Evolutionary conservation across 495 filamentous ascomycete species (phyloP).

Genomic region (Tuber brumale): DNA sequence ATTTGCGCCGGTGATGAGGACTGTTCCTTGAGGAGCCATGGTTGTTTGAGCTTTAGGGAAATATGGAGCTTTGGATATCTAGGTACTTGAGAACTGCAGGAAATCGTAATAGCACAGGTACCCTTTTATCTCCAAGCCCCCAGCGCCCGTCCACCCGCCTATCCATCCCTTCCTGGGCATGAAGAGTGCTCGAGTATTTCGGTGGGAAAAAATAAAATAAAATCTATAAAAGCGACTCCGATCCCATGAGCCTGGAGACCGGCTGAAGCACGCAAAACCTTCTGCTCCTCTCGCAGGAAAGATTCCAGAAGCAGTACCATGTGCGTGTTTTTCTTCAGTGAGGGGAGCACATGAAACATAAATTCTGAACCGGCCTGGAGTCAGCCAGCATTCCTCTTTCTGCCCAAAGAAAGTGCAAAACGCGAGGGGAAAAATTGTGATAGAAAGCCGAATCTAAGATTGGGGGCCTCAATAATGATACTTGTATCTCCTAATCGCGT

Average conservation of each 20-base stretch:
- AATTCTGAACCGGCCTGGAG: not conserved
- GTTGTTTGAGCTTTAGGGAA: not conserved
- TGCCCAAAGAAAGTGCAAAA: not conserved
- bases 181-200: not conserved
- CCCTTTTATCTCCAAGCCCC: not conserved
- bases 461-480: not conserved
- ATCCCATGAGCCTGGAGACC: not conserved
- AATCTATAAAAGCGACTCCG: not conserved
- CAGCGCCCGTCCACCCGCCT: not conserved
- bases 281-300: not conserved
- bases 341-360: not conserved
- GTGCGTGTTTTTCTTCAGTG: not conserved
- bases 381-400: not conserved
- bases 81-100: not conserved
- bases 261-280: not conserved
- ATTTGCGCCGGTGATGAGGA: constrained; percentile 4
- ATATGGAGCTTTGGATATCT: not conserved
- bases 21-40: not conserved
- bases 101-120: not conserved
- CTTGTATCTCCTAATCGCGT: not conserved
- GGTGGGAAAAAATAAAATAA: not conserved
- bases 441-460: not conserved
- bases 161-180: not conserved
- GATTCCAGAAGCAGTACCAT: not conserved
- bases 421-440: not conserved